A percentile compares a stretch with the other conserved stretches of the same genome.
Evolutionary conservation across 2,329 filamentous ascomycete genomes (phyloP).

Genomic region (Sporothrix euskadiensis): DNA sequence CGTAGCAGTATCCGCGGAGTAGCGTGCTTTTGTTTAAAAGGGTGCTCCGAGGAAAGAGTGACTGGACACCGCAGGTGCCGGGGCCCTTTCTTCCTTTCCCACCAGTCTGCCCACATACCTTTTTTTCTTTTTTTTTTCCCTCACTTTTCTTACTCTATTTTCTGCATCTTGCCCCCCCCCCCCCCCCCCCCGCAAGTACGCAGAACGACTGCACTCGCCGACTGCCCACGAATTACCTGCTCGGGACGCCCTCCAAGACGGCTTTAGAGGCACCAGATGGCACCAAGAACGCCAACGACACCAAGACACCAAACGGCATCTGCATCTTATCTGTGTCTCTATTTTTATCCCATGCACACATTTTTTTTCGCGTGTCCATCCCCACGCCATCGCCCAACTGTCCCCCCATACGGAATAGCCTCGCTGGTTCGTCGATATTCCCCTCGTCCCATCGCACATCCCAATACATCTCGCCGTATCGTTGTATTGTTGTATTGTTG

Average conservation of each 20-base stretch:
- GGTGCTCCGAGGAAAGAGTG: neutral
- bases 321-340: slow-evolving; percentile 23
- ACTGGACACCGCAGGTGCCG: slow-evolving; percentile 13
- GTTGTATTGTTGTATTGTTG: neutral
- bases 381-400: neutral
- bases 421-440: neutral
- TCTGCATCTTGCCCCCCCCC: neutral
- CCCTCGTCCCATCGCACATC: slow-evolving; percentile 7
- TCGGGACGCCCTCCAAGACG: neutral
- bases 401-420: slow-evolving; percentile 8
- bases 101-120: neutral
- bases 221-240: slow-evolving; percentile 16
- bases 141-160: neutral
- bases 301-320: neutral
- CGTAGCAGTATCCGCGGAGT: slow-evolving; percentile 19
- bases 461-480: slow-evolving; percentile 2
- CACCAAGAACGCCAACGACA: neutral
- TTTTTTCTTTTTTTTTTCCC: neutral
- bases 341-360: slow-evolving; percentile 25
- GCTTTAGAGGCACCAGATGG: neutral
- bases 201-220: neutral
- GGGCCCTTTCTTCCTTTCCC: neutral
- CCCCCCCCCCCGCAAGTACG: neutral
- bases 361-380: slow-evolving; percentile 12
- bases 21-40: neutral